These are phyloP conservation scores for Cryphonectria carpinicola DNA, from an alignment of 2,329 filamentous ascomycete genomes.

Conservation along the genomic window DNA sequence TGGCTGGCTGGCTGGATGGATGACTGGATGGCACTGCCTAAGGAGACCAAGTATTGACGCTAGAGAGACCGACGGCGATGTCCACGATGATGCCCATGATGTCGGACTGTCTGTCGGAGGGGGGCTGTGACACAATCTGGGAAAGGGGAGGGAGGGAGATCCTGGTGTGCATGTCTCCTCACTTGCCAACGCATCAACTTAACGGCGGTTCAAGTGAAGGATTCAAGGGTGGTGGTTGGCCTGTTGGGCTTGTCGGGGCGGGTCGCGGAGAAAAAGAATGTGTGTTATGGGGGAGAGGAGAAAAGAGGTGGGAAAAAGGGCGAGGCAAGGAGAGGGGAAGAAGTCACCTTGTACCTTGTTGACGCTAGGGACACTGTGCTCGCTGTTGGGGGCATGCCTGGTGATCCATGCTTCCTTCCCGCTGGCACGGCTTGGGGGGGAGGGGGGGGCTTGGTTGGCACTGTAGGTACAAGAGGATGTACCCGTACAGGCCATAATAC, in stretches of 20 bases:
- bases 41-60: neutral
- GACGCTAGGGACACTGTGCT: neutral
- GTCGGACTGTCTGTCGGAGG: neutral
- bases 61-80: conserved; percentile 10
- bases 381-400: conserved; percentile 3
- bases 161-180: conserved; percentile 10
- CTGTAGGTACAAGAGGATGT: too few relatives aligned
- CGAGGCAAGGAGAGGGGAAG: neutral
- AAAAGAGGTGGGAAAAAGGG: neutral
- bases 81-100: conserved; percentile 16
- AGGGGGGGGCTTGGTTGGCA: too few relatives aligned
- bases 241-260: neutral
- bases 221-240: neutral
- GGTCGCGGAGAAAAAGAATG: conserved; percentile 1
- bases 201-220: neutral
- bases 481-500: neutral
- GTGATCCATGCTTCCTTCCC: conserved; percentile 6
- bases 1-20: neutral
- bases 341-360: neutral
- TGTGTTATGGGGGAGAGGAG: neutral
- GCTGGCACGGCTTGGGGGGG: neutral
- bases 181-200: conserved; percentile 18
- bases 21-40: conserved; percentile 4
- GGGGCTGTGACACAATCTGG: neutral
- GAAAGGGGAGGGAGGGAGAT: conserved; percentile 3